Evolutionary conservation across 2,329 filamentous ascomycete species (phyloP).

Genomic region (Triangularia setosa): DNA sequence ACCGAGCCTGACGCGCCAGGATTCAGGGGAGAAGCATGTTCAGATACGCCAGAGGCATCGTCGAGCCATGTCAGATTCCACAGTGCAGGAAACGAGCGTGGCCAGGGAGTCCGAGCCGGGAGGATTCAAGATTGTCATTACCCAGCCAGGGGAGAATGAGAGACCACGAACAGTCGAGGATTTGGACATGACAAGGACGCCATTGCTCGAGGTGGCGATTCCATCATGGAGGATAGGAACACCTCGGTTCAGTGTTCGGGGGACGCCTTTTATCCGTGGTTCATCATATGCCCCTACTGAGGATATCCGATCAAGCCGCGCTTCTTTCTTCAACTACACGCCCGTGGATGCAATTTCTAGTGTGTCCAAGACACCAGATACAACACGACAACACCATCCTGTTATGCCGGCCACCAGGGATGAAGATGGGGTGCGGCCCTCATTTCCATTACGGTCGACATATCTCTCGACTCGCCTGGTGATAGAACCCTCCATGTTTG

Average conservation of each 20-base stretch:
- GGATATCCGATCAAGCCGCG: constrained; percentile 61
- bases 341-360: constrained; percentile 33
- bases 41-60: constrained; percentile 43
- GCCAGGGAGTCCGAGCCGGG: constrained; percentile 57
- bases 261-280: constrained; percentile 72
- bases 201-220: constrained; percentile 69
- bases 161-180: constrained; percentile 63
- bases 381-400: constrained; percentile 32
- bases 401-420: constrained; percentile 31
- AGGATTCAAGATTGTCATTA: constrained; percentile 76
- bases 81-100: constrained; percentile 59
- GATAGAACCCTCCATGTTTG: constrained; percentile 75
- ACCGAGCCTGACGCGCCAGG: constrained; percentile 33
- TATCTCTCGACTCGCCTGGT: constrained; percentile 48
- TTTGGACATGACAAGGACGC: constrained; percentile 41
- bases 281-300: constrained; percentile 78
- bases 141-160: constrained; percentile 58
- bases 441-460: constrained; percentile 34
- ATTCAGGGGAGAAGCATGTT: constrained; percentile 31
- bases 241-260: constrained; percentile 72
- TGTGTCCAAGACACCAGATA: constrained; percentile 29
- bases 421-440: constrained; percentile 27
- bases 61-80: constrained; percentile 74
- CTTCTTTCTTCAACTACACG: constrained; percentile 44
- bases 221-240: constrained; percentile 81